phyloP scores from a whole-genome alignment of 768 basidiomycete genomes.

The Macrocybe gigantea region DNA sequence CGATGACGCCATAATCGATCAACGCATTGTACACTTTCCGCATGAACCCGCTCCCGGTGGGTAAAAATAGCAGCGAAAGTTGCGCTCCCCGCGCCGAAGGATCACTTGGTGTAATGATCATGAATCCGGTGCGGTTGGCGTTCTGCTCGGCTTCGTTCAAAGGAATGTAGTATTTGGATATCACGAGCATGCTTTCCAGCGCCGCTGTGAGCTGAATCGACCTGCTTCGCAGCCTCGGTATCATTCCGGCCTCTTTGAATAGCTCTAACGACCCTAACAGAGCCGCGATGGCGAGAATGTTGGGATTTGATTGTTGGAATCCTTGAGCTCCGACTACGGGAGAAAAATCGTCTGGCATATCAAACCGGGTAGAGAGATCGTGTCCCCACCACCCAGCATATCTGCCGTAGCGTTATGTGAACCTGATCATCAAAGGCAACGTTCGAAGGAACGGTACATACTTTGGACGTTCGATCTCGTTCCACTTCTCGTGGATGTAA shows the following conservation, averaged over 20 bases:
- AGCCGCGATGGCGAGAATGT: conserved; percentile 70
- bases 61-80: conserved; percentile 79
- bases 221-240: conserved; percentile 61
- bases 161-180: conserved; percentile 61
- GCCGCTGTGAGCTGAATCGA: conserved; percentile 64
- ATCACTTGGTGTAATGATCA: conserved; percentile 84
- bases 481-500: conserved; percentile 84
- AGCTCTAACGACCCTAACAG: conserved; percentile 79
- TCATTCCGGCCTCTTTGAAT: conserved; percentile 76
- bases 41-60: conserved; percentile 61
- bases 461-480: conserved; percentile 56
- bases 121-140: conserved; percentile 49
- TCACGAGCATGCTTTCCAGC: conserved; percentile 58
- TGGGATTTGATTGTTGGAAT: conserved; percentile 95
- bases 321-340: conserved; percentile 90
- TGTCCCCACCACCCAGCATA: conserved; percentile 99
- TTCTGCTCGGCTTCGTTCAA: conserved; percentile 24
- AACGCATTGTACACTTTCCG: conserved; percentile 56
- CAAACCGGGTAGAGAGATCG: conserved; percentile 78
- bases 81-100: conserved; percentile 75
- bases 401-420: conserved; percentile 30
- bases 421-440: no score
- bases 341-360: conserved; percentile 80
- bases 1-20: conserved; percentile 70
- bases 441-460: conserved; percentile 25